A percentile compares a stretch with the other conserved stretches of the same genome.
phyloP scores from a whole-genome alignment of 2,329 filamentous ascomycete genomes.

The Fusarium verrucosum region DNA sequence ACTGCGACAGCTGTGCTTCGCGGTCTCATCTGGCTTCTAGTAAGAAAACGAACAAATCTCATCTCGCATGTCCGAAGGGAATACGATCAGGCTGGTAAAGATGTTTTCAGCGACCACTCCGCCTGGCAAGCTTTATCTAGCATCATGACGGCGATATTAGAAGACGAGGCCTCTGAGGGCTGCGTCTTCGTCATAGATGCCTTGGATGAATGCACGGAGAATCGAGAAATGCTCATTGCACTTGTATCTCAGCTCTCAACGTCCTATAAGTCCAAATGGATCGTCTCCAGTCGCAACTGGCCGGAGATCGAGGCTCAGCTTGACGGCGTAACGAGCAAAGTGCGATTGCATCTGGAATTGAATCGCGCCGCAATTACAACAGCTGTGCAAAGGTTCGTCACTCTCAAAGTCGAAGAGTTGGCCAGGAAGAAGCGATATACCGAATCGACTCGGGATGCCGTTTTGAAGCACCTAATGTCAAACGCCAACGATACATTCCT shows the following conservation, averaged over 20 bases:
- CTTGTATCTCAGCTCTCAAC: too few relatives aligned
- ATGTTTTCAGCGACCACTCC: too few relatives aligned
- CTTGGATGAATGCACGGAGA: slow-evolving; percentile 54
- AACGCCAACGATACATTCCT: slow-evolving; percentile 45
- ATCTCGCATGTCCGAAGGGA: slow-evolving; percentile 44
- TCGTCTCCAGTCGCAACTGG: slow-evolving; percentile 57
- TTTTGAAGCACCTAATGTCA: slow-evolving; percentile 46
- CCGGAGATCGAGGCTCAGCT: slow-evolving; percentile 40
- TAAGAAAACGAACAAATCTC: slow-evolving; percentile 47
- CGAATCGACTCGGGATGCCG: too few relatives aligned
- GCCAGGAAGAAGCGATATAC: too few relatives aligned
- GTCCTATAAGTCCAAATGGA: slow-evolving; percentile 48
- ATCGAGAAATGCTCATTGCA: too few relatives aligned
- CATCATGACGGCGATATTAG: too few relatives aligned
- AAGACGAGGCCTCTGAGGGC: too few relatives aligned
- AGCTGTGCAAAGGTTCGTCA: background rate
- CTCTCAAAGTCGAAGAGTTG: background rate
- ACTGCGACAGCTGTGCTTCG: slow-evolving; percentile 52
- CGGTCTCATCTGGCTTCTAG: slow-evolving; percentile 55
- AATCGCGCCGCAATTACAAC: background rate
- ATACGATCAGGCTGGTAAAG: too few relatives aligned
- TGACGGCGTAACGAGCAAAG: too few relatives aligned
- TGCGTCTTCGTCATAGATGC: slow-evolving; percentile 50
- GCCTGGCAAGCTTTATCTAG: too few relatives aligned
- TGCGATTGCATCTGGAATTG: slow-evolving; percentile 50